Base-by-base conservation (phyloP, 177 flowering plant species). In the Vitis hybrid region DNA sequence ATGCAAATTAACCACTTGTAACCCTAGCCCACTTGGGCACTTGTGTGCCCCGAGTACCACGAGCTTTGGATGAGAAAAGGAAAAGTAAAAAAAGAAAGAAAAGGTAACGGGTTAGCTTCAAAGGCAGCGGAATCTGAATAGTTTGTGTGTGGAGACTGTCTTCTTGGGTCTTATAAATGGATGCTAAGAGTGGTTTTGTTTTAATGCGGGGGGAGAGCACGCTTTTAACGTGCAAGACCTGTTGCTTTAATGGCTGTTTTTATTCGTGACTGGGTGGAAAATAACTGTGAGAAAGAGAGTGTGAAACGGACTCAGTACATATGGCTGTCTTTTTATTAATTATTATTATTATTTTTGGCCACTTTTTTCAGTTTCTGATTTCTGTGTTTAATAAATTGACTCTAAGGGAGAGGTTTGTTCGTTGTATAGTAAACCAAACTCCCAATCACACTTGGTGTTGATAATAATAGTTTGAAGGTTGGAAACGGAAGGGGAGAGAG, bases 401-500 rank as follows among this genome's bases (percentile, higher is more conserved):
- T 39, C 8, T 34, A 39, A 39, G 1, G 45, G 45, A 34, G 45
- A 39, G 8, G 45, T 39, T 0, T 39, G 45, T 39, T 39, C 8
- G 45, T 39, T 39, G 39, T 34, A 34, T 5, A 6, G 39, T 34
- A 34, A 34, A 34, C 39, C 7, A 0, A 34, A 3, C 39, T 34
- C 39, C 39, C 39, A 34, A 34, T 6, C 39, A 34, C 1, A 0
- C 26, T 22, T 22, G 26, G 26, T 2, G 26, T 2, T 68, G 57
- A 8, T 55, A 67, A 31, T 22, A 18, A 57, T 31, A 57, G 63
- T 58, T 68, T 19, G 48, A 19, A 70, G 49, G 67, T 53, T 62
- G 73, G 67, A 62, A 70, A 61, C 50, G 71, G 57, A 59, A 60
- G 65, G 39, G 56, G 31, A 18, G 45, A 26, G 29, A 26, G 29